phyloP scores from a whole-genome alignment of 768 basidiomycete genomes.

The Suillus tomentosus region DNA sequence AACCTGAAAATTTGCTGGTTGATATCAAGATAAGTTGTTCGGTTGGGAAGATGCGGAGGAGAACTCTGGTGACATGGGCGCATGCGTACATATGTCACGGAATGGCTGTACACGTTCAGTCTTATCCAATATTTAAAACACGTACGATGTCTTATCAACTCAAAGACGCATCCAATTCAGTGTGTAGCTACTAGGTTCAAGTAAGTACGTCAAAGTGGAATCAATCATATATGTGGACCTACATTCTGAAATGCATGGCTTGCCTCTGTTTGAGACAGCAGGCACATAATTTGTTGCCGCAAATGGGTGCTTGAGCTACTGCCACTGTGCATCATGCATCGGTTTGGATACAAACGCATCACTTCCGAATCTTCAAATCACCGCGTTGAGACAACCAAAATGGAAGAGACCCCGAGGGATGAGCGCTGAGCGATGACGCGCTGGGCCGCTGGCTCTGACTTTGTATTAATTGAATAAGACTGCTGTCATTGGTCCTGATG shows the following conservation, averaged over 20 bases:
- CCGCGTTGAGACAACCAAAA: not conserved
- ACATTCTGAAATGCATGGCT: not conserved
- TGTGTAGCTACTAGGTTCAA: not conserved
- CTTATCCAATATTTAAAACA: not conserved
- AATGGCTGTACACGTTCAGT: not conserved
- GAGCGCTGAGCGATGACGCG: not conserved
- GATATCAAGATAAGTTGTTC: slow-evolving; percentile 2
- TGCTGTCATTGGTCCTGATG: no score
- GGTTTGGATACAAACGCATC: not conserved
- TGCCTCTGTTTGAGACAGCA: not conserved
- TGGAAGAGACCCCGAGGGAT: not conserved
- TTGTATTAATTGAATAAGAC: no score
- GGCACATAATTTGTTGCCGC: no score
- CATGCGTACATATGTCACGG: not conserved
- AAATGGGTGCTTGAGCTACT: no score
- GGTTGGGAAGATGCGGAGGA: slow-evolving; percentile 3
- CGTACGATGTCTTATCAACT: not conserved
- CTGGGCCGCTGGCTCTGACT: not conserved
- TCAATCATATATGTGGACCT: not conserved
- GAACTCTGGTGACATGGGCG: not conserved
- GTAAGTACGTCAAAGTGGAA: not conserved
- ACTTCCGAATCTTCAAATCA: not conserved
- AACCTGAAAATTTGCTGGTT: not conserved
- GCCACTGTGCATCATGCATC: not conserved
- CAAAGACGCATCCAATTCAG: not conserved